A percentile compares a stretch with the other conserved stretches of the same genome.
Conservation (phyloP, 306 rosid genomes). For the Cyclanthera cordifolia region DNA sequence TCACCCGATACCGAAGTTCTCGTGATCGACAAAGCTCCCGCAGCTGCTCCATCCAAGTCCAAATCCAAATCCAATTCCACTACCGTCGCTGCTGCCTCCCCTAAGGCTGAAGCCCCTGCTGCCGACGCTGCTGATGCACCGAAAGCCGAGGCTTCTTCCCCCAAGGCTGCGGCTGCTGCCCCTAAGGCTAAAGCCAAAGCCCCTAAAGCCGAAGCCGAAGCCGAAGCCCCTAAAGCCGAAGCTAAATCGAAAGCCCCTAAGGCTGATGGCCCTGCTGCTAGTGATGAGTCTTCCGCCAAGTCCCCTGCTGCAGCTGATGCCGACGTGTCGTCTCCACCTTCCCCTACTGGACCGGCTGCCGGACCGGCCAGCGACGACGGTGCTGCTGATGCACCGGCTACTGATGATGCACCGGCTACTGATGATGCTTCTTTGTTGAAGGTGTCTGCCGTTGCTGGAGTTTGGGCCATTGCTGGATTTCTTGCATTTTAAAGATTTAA, state of each 20-base stretch:
- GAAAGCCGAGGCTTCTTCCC: not conserved
- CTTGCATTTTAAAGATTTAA: constrained; percentile 24
- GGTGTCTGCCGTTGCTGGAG: constrained; percentile 2
- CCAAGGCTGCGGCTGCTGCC: not conserved
- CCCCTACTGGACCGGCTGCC: constrained; percentile 24
- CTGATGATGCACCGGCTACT: not conserved
- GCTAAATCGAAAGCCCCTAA: not conserved
- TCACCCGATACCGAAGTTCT: not conserved
- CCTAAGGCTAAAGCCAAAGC: not conserved
- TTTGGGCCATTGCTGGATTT: not conserved
- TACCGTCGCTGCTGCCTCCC: no score
- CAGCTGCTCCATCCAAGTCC: constrained; percentile 15
- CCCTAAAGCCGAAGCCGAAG: not conserved
- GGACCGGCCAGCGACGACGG: not conserved
- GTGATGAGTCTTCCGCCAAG: not conserved
- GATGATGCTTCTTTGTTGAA: not conserved
- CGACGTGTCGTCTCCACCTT: constrained; percentile 39
- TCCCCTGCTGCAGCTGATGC: not conserved
- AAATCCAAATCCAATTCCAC: no score
- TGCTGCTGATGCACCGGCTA: not conserved
- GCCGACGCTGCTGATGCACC: not conserved
- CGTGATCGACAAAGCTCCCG: constrained; percentile 27
- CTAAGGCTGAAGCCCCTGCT: not conserved
- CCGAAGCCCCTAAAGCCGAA: not conserved
- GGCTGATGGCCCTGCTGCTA: not conserved